Base-by-base conservation (phyloP, 1,284 basidiomycete genomes). In the Pyrrhoderma lamaoense region DNA sequence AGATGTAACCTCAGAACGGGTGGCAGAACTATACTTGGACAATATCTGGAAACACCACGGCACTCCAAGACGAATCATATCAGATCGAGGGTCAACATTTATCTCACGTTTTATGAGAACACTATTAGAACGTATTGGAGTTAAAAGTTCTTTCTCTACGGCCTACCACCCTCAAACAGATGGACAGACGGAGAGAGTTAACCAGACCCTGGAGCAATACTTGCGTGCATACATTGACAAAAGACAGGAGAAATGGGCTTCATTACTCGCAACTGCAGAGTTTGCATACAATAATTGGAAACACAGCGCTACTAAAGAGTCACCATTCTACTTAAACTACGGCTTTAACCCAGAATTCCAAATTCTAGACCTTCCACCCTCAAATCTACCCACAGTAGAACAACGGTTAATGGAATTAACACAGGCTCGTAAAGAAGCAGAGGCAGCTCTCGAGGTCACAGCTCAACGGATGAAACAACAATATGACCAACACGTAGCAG, bases 11-110 rank as follows among this genome's bases (percentile, higher is more conserved):
- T n/a, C n/a, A n/a, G n/a, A n/a, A n/a, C n/a, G n/a, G n/a, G n/a
- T n/a, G n/a, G n/a, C n/a, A n/a, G n/a, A n/a, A 27, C 47, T 49
- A 23, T 49, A 22, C 47, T n/a, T 49, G 13, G 16, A 16, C n/a
- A n/a, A 38, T 38, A 38, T 49, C 2, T 49, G n/a, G 14, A 9
- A 8, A 42, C n/a, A 23, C 23, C 38, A 40, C 36, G 0, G 70
- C 0, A 52, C 71, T 2, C 70, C 70, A 0, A 35, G 57, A 11
- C 42, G 58, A 5, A 59, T 71, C 5, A 63, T 66, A 14, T 67
- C 62, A 22, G 70, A 71, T 39, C 2, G 63, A 40, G 74, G 72
- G 1, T 52, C 63, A 0, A 60, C 65, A 39, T 75, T 74, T 47
- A 54, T 63, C 0, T 61, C 65, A 0, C 49, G 58, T 9, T 65